Base-by-base conservation (phyloP, 225 moss, liverwort and hornwort species). In the Pseudisothecium myosuroides region DNA sequence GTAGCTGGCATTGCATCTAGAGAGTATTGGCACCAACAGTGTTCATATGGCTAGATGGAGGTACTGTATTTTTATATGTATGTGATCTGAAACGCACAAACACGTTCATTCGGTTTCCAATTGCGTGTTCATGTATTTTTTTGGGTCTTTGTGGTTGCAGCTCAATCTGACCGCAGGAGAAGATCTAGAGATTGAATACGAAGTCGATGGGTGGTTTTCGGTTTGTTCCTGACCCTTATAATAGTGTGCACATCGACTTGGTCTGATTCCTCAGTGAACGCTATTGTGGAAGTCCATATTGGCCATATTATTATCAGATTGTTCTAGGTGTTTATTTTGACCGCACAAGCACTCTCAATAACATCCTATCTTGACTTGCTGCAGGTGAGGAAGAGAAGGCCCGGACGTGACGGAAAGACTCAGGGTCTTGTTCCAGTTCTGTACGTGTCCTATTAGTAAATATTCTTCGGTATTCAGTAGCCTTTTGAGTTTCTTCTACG, bases 151-250 rank as follows among this genome's bases (percentile, higher is more conserved):
- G 83, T 91, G 89, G 23, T 80, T 90, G 85, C 97, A 98, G 98
- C 88, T 99, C 78, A 97, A 93, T 88, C 80, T 99, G 75, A 93
- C 93, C 73, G 97, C 94, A 73, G 97, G 96, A 91, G 99, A 99
- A 89, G 96, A 99, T 82, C 87, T 99, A 82, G 99, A 99, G 93
- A 99, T 99, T 84, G 97, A 99, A 88, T 99, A 99, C 86, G 97
- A 99, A 94, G 95, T 99, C 72, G 97, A 97, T 89, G 99, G 99
- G 81, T 99, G 99, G 99, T 99, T 95, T 88, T 96, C 95, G 92
- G 99, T 99, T 89, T 89, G 96, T 97, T 86, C 79, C 86, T 86
- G 37, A 64, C 83, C 87, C 79, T 85, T 68, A 36, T 45, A 34
- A 14, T 84, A 60, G 9, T 86, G 28, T 92, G 64, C 71, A 67